Base-by-base conservation (phyloP, 2,329 filamentous ascomycete genomes). In the Ophiostoma ulmi region DNA sequence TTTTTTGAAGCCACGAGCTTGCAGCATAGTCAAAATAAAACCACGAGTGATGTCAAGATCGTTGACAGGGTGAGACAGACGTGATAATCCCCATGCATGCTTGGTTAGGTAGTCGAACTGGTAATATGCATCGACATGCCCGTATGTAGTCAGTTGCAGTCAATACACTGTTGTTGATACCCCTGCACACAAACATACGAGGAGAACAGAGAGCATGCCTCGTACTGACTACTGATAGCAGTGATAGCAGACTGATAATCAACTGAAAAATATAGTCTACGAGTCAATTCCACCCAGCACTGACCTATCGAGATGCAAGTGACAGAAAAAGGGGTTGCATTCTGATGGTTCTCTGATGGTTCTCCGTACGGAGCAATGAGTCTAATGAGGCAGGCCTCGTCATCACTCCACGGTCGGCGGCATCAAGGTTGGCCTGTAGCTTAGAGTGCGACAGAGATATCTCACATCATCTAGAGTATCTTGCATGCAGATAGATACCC, bases 341-440 rank as follows among this genome's bases (percentile, higher is more conserved):
- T 48, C 17, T 48, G 41, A 31, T 31, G 31, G 31, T 31, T 3
- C 3, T 44, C 39, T 44, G 39, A 44, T 44, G 39, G 39, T 44
- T 5, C 11, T 31, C 31, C 31, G 44, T 20, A 58, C 52, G 52
- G 52, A 58, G 52, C 52, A 58, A 58, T 58, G 52, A 58, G 52
- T 58, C 52, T 58, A 58, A 58, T 58, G 10, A 58, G 52, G 52
- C 52, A 58, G 52, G 52, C 52, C 52, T 58, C 52, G 52, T 58
- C 52, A 58, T 58, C 52, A 26, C 52, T 48, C n/a, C 52, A 58
- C 20, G 48, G 26, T 22, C n/a, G 52, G 52, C n/a, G 52, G 52
- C 52, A 58, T 58, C 52, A 22, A 26, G n/a, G 31, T 58, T 58
- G 52, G 52, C 52, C 44, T 48, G 44, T 20, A 48, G 41, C 41